phyloP scores from a whole-genome alignment of 83 land plant species.

The Thuja plicata region DNA sequence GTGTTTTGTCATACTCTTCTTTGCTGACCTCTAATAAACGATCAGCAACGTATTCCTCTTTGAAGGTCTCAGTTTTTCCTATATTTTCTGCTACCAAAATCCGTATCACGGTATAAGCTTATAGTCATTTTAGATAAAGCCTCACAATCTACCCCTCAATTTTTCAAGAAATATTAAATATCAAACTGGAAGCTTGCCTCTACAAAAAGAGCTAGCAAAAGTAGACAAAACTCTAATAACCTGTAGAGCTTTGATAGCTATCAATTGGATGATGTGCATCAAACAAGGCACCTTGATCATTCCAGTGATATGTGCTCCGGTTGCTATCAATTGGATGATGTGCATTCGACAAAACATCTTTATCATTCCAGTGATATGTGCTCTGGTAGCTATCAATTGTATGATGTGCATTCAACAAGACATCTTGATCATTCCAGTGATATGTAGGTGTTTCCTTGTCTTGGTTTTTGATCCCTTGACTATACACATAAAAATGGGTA shows the following conservation, averaged over 20 bases:
- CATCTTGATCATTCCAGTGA: neutral
- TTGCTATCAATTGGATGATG: neutral
- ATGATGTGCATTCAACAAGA: neutral
- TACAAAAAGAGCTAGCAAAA: neutral
- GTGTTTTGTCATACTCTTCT: conserved; percentile 47
- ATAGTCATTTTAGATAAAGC: neutral
- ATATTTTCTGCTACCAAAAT: conserved; percentile 7
- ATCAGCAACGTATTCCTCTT: conserved; percentile 11
- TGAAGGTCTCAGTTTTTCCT: neutral
- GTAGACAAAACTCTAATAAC: neutral
- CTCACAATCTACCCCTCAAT: neutral
- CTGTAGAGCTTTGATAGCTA: neutral
- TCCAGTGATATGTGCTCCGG: neutral
- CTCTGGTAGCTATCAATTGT: neutral
- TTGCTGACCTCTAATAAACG: conserved; percentile 24
- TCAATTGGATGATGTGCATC: neutral
- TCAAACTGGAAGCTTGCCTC: neutral
- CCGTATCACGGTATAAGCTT: conserved; percentile 3
- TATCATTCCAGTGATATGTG: neutral
- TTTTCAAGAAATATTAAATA: neutral
- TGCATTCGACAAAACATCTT: neutral
- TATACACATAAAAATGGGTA: neutral
- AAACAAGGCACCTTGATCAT: neutral
- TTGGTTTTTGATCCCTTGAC: conserved; percentile 4
- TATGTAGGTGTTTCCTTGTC: neutral